These are phyloP conservation scores for Arthrocladium fulminans DNA, from an alignment of 2,329 filamentous ascomycete genomes.

Conservation along the genomic window DNA sequence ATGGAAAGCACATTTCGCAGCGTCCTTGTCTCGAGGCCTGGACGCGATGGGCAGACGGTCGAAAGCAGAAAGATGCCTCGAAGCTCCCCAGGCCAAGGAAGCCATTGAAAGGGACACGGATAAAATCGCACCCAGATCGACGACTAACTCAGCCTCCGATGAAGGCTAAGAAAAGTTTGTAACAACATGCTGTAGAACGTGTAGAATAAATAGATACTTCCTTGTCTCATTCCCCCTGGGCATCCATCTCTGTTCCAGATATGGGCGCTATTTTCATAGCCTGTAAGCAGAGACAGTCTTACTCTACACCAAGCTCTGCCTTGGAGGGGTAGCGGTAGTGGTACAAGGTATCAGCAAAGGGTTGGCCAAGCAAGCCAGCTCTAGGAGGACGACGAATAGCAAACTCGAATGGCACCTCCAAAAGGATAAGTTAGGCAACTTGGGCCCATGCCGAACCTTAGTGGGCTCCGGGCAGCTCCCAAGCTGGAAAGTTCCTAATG, in stretches of 20 bases:
- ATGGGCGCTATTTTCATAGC: too few species aligned
- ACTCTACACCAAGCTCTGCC: too few species aligned
- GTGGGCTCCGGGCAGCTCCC: not conserved
- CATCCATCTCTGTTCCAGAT: too few species aligned
- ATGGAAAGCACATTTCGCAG: slow-evolving; percentile 62
- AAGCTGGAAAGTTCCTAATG: not conserved
- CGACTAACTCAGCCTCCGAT: not conserved
- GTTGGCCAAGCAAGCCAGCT: slow-evolving; percentile 39
- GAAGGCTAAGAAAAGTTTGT: too few species aligned
- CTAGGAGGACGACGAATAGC: not conserved
- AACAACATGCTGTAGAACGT: too few species aligned
- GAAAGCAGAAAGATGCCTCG: slow-evolving; percentile 42
- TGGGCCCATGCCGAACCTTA: not conserved
- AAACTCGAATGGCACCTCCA: not conserved
- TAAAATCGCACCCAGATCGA: not conserved
- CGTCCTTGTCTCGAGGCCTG: slow-evolving; percentile 12
- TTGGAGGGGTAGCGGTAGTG: too few species aligned
- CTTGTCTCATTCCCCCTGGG: too few species aligned
- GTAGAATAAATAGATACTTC: too few species aligned
- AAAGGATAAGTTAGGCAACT: not conserved
- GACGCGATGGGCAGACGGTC: slow-evolving; percentile 30
- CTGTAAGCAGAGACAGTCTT: too few species aligned
- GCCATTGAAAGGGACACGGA: slow-evolving; percentile 53
- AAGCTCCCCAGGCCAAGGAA: slow-evolving; percentile 51
- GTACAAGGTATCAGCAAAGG: too few species aligned